A percentile compares a stretch with the other conserved stretches of the same genome.
Evolutionary conservation across 306 rosid species (phyloP).

Genomic region (Inga oerstediana): DNA sequence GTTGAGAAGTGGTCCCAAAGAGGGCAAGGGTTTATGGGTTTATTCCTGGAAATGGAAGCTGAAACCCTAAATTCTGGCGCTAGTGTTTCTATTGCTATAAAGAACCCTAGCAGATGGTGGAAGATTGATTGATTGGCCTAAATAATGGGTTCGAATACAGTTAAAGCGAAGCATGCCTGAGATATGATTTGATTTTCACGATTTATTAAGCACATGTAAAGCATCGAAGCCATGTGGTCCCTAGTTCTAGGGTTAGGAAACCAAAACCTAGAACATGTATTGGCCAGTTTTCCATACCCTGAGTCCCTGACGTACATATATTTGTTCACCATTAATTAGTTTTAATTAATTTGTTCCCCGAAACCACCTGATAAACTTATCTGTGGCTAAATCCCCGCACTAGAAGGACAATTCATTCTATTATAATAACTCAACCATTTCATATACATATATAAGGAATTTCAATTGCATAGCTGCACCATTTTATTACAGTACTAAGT

Average conservation of each 20-base stretch:
- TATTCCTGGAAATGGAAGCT: conserved; percentile 17
- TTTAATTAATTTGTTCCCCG: conserved; percentile 4
- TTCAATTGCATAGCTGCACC: not conserved
- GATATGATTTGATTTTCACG: conserved; percentile 64
- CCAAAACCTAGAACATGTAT: conserved; percentile 56
- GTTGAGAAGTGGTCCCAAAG: conserved; percentile 85
- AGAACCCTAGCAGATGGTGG: conserved; percentile 33
- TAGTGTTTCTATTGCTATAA: conserved; percentile 21
- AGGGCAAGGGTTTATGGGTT: conserved; percentile 20
- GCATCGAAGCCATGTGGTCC: conserved; percentile 65
- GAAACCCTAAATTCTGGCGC: conserved; percentile 55
- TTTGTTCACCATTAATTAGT: not conserved
- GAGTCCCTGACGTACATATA: not conserved
- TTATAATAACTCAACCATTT: not conserved
- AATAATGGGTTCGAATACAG: conserved; percentile 31
- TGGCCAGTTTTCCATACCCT: conserved; percentile 9
- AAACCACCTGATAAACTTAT: conserved; percentile 4
- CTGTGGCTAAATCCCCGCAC: not conserved
- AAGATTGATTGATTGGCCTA: conserved; percentile 24
- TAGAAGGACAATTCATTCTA: not conserved
- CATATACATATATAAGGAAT: not conserved
- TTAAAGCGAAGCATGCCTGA: conserved; percentile 61
- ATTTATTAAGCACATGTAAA: conserved; percentile 52
- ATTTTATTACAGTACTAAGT: not conserved
- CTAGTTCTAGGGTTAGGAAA: conserved; percentile 56